Percentiles rank a stretch among this genome's conserved stretches.
phyloP scores from a whole-genome alignment of 2,329 filamentous ascomycete genomes.

The Sporothrix sp. region DNA sequence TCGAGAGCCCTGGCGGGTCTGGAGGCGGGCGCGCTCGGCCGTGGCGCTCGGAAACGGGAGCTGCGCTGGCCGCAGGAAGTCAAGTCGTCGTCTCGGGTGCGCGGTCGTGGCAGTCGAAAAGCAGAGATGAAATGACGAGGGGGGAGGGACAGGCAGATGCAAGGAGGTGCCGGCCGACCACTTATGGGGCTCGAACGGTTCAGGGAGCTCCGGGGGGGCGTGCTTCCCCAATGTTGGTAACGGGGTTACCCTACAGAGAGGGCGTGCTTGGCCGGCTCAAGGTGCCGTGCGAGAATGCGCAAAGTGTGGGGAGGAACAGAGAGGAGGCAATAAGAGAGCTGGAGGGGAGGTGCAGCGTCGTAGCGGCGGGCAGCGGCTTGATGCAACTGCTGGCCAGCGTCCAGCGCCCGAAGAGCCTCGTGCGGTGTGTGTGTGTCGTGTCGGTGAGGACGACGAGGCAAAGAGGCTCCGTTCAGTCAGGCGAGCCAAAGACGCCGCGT shows the following conservation, averaged over 20 bases:
- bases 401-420: background rate
- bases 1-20: background rate
- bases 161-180: constrained; percentile 1
- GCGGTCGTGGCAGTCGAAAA: constrained; percentile 4
- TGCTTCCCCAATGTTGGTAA: constrained; percentile 10
- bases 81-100: constrained; percentile 1
- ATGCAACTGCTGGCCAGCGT: background rate
- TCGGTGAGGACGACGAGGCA: background rate
- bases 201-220: constrained; percentile 5
- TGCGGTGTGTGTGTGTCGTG: constrained; percentile 1
- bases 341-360: background rate
- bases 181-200: background rate
- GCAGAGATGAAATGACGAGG: background rate
- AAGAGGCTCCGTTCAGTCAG: too few species aligned
- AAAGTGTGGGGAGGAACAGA: constrained; percentile 1
- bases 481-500: too few species aligned
- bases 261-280: too few species aligned
- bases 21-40: background rate
- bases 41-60: constrained; percentile 5
- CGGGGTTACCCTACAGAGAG: too few species aligned
- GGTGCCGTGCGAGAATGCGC: background rate
- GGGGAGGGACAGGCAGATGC: background rate
- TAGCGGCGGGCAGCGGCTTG: background rate
- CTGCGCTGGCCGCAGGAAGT: constrained; percentile 3
- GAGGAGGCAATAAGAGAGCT: background rate